Evolutionary conservation across 495 filamentous ascomycete species (phyloP), one percentile per base, ranked within the genome.

Genomic region (Aspergillus hancockii): DNA sequence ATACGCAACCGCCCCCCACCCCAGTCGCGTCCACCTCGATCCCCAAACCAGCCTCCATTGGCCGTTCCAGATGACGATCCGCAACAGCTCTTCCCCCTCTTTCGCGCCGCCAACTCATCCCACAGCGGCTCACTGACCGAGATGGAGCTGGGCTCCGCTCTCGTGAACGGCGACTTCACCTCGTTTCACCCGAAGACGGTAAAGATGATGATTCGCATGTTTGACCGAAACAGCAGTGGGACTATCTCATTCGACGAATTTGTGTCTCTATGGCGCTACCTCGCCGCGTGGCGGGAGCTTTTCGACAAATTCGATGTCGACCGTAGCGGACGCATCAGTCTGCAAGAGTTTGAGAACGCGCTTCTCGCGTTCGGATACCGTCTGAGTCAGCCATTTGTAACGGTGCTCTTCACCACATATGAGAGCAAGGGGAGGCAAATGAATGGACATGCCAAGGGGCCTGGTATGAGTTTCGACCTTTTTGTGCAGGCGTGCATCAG

Each of bases 151-250:
- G 86, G 90, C 10, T 88, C 90, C 0, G 94, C 94, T 12, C 86
- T 98, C 9, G 95, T 98, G 41, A 98, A 98, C 71, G 93, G 92
- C 45, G 94, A 98, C 78, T 98, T 87, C 81, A 89, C 90, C 6
- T 83, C 89, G 5, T 98, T 98, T 71, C 95, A 98, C 75, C 85
- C 88, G n/a, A 90, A 96, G 63, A 98, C 94, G 3, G 91, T 98
- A 57, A 88, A 88, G 60, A 95, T 97, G 91, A 98, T 98, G 94
- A 97, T 98, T 60, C 86, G 83, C 68, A 98, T 98, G 94, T 98
- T 98, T 75, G 94, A 98, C 76, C 71, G 76, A 8, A 89, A 97
- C 76, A 88, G 90, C 57, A 89, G 83, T 55, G 92, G 93, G 49
- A 90, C 86, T 7, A 96, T 98, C 68, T 90, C 85, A 50, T 98